Percentiles rank a stretch among this genome's conserved stretches.
Evolutionary conservation across 352 stramenopile species (phyloP).

Genomic region (Pythium plurisporium): DNA sequence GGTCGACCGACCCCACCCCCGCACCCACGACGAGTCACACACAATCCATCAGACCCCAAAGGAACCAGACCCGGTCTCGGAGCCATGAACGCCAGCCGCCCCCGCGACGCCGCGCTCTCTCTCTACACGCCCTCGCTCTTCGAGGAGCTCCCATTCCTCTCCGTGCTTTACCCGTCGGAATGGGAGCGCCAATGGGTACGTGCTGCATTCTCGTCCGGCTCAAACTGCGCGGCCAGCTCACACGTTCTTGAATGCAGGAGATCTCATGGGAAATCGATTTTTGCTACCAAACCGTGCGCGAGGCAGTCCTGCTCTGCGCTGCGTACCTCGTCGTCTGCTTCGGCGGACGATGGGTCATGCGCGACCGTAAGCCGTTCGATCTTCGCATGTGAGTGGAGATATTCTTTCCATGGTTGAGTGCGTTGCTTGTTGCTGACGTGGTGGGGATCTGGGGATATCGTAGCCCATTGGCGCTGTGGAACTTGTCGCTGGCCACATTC

Average conservation of each 20-base stretch:
- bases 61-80: too few species aligned
- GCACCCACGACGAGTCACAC: neutral
- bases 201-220: too few species aligned
- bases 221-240: too few species aligned
- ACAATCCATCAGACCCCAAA: slow-evolving; percentile 12
- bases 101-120: slow-evolving; percentile 8
- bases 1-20: neutral
- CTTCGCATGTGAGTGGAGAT: slow-evolving; percentile 53
- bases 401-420: neutral
- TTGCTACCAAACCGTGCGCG: slow-evolving; percentile 56
- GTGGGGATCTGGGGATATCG: neutral
- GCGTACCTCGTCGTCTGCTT: slow-evolving; percentile 79
- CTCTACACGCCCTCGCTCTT: slow-evolving; percentile 30
- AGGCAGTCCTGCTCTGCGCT: slow-evolving; percentile 56
- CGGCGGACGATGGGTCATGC: slow-evolving; percentile 69
- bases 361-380: slow-evolving; percentile 72
- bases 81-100: slow-evolving; percentile 2
- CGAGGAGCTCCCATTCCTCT: slow-evolving; percentile 49
- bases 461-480: slow-evolving; percentile 76
- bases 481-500: slow-evolving; percentile 69
- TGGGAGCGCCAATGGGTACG: slow-evolving; percentile 73
- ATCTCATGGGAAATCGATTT: slow-evolving; percentile 67
- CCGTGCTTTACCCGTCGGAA: slow-evolving; percentile 55
- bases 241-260: slow-evolving; percentile 23
- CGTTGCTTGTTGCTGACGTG: neutral